These are phyloP conservation scores for Magnaporthiopsis rhizophila DNA, from an alignment of 2,329 filamentous ascomycete species.

Conservation along the genomic window DNA sequence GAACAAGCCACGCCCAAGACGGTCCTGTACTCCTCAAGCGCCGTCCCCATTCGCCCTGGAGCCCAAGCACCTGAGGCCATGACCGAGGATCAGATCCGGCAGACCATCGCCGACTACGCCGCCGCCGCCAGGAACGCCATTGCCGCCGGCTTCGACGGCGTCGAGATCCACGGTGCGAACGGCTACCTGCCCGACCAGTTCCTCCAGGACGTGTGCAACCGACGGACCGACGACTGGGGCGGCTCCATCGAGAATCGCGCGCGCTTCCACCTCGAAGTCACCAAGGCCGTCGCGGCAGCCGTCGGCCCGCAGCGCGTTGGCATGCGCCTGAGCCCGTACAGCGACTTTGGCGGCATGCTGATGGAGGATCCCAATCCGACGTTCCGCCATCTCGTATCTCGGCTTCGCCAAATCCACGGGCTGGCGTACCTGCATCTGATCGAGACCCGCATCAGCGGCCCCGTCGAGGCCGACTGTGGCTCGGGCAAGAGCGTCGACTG, in stretches of 20 bases:
- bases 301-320: constrained; percentile 40
- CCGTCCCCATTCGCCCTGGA: constrained; percentile 34
- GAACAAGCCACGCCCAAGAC: constrained; percentile 19
- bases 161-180: constrained; percentile 33
- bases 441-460: constrained; percentile 34
- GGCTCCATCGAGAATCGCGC: constrained; percentile 47
- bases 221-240: constrained; percentile 45
- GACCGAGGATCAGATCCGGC: constrained; percentile 33
- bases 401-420: constrained; percentile 35
- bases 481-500: constrained; percentile 20
- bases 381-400: constrained; percentile 43
- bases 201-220: constrained; percentile 44
- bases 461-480: constrained; percentile 16
- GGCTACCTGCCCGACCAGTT: constrained; percentile 45
- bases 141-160: constrained; percentile 41
- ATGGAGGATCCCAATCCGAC: constrained; percentile 50
- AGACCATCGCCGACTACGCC: constrained; percentile 22
- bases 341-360: constrained; percentile 47
- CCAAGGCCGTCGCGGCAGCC: constrained; percentile 39
- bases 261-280: constrained; percentile 42
- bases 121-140: constrained; percentile 33
- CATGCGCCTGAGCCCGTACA: constrained; percentile 49
- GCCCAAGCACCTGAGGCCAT: constrained; percentile 24
- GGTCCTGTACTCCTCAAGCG: constrained; percentile 15
- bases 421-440: constrained; percentile 49